Evolutionary conservation across 106 monocot species (phyloP), one percentile per base, ranked within the genome.

Genomic region (Phalaenopsis equestris): DNA sequence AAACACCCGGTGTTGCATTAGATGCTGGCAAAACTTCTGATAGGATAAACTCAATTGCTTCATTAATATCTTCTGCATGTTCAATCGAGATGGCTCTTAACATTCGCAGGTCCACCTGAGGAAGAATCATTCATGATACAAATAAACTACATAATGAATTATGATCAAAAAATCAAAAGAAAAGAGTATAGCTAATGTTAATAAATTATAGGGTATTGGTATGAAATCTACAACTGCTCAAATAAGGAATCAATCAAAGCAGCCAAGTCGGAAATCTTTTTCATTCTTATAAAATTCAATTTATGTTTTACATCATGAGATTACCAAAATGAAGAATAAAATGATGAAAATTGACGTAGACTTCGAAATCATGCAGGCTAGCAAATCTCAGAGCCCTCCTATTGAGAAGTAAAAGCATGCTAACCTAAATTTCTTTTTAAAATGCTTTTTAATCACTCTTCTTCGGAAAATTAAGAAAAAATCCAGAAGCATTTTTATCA

Each of bases 101-200:
- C 72, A 92, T 84, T n/a, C 86, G 87, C 9, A 58, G 41, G 79
- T 92, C 92, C 67, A 92, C 82, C 92, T 92, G 81, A 39, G 76
- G 17, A 8, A 57, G 48, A 52, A 37, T 74, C 19, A 9, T 36
- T 30, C 19, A 75, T 75, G 42, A 6, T 19, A 55, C 19, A 55
- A 11, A 19, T 16, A 37, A 77, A 45, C 45, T 76, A 49, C 30
- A 16, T 18, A 8, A 42, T 11, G 14, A 49, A 76, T 70, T 70
- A 70, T 70, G 36, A 70, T 70, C 39, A 70, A 10, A 70, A 39
- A 21, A 42, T 45, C 74, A 74, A 45, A 74, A 45, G 3, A 45
- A 74, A 70, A 0, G 64, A 23, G 64, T 23, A 23, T 15, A 70
- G 38, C 39, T 1, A 41, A 39, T 38, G 70, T 70, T 39, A 70